Percentiles rank a stretch among this genome's conserved stretches.
Evolutionary conservation across 768 basidiomycete species (phyloP).

Genomic region (Gautieria morchelliformis): DNA sequence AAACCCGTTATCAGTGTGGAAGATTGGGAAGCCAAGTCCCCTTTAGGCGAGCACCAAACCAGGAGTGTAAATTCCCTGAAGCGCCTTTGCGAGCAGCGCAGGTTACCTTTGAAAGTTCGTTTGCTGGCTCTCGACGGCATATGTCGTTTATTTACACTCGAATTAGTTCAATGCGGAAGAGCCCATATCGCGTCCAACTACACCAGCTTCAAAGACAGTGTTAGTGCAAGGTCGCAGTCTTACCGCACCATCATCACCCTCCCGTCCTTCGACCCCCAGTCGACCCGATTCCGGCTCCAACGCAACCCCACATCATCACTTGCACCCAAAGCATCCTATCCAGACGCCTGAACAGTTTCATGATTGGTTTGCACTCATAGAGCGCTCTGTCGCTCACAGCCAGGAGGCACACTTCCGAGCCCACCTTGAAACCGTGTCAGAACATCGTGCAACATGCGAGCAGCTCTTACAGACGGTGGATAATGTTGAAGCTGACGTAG

Average conservation of each 20-base stretch:
- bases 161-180: conserved; percentile 32
- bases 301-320: conserved; percentile 11
- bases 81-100: conserved; percentile 45
- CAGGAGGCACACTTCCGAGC: conserved; percentile 90
- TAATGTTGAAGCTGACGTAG: conserved; percentile 64
- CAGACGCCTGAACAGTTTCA: conserved; percentile 93
- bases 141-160: not conserved
- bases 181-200: conserved; percentile 38
- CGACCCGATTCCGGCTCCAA: not conserved
- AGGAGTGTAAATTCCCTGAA: conserved; percentile 59
- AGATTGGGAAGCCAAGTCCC: conserved; percentile 85
- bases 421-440: conserved; percentile 67
- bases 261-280: conserved; percentile 19
- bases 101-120: conserved; percentile 69
- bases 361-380: conserved; percentile 90
- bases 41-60: conserved; percentile 58
- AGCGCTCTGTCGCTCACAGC: conserved; percentile 82
- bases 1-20: conserved; percentile 58
- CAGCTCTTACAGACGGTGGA: conserved; percentile 60
- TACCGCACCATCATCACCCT: conserved; percentile 9
- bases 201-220: conserved; percentile 23
- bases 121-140: not conserved
- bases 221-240: not conserved
- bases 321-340: conserved; percentile 71
- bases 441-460: conserved; percentile 74